Percentiles rank a stretch among this genome's conserved stretches.
Conservation (phyloP, 768 basidiomycete species). For the Macrolepiota dolichaula region DNA sequence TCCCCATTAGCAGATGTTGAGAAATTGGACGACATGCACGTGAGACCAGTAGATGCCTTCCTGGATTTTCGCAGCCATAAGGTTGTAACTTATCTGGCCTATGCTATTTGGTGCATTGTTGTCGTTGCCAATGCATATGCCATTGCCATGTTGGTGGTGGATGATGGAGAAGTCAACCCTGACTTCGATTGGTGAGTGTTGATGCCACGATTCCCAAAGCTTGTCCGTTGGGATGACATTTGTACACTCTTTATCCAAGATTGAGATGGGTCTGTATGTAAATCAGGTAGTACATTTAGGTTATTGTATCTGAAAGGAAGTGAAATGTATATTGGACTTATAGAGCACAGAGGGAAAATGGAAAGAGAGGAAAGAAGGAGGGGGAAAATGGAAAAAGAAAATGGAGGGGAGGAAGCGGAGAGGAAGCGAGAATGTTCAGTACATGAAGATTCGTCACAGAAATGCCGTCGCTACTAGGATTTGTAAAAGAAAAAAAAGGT, state of each 20-base stretch:
- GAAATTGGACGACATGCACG: conserved; percentile 12
- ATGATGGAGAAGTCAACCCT: not conserved
- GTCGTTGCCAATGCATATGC: conserved; percentile 52
- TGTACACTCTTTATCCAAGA: not conserved
- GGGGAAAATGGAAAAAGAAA: not conserved
- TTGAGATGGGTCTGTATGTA: not conserved
- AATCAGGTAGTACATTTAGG: not conserved
- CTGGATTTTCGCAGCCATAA: conserved; percentile 40
- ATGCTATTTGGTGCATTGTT: conserved; percentile 43
- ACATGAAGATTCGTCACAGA: conserved; percentile 1
- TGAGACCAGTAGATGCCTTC: conserved; percentile 3
- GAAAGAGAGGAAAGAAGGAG: not conserved
- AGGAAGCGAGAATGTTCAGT: not conserved
- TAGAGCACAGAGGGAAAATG: not conserved
- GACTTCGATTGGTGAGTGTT: not conserved
- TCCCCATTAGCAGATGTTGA: not conserved
- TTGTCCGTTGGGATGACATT: not conserved
- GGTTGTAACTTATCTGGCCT: conserved; percentile 37
- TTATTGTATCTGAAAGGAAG: not conserved
- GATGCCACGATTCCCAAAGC: not conserved
- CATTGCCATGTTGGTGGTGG: conserved; percentile 36
- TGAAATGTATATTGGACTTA: not conserved
- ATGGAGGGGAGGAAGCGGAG: not conserved
- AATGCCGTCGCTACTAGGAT: not conserved
- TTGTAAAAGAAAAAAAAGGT: not conserved